phyloP scores from a whole-genome alignment of 2,329 filamentous ascomycete species.

The Penicillium sp. region DNA sequence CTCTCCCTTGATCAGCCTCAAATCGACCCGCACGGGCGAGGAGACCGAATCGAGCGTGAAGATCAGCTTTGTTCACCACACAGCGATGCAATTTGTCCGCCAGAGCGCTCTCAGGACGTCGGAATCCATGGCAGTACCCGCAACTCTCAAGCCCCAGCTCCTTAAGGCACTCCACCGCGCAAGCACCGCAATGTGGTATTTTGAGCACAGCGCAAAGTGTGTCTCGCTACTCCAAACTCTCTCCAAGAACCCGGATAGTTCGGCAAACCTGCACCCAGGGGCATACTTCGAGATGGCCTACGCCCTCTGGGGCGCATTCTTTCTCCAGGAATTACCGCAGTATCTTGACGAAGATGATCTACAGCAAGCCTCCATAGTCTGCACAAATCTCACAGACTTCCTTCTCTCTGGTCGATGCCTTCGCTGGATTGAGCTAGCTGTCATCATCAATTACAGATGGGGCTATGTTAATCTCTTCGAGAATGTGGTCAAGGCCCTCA shows the following conservation, averaged over 20 bases:
- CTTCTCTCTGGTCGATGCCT: background rate
- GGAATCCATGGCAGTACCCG: background rate
- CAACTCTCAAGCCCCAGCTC: background rate
- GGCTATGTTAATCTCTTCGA: background rate
- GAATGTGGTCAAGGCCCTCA: background rate
- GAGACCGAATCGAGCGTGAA: background rate
- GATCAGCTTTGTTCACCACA: background rate
- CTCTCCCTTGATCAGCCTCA: background rate
- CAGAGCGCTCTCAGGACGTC: background rate
- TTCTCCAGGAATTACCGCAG: background rate
- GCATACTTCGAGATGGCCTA: constrained; percentile 6
- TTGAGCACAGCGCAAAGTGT: background rate
- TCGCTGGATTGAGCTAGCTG: background rate
- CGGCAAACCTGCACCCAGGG: background rate
- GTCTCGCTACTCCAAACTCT: background rate
- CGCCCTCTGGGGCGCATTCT: constrained; percentile 2
- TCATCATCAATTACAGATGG: background rate
- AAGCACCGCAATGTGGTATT: constrained; percentile 8
- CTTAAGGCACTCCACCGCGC: constrained; percentile 1
- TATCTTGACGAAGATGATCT: background rate
- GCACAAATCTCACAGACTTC: background rate
- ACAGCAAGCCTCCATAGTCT: background rate
- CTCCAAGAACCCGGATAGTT: background rate
- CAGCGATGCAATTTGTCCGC: constrained; percentile 4
- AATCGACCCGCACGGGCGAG: background rate